Percentiles rank a stretch among this genome's conserved stretches.
phyloP scores from a whole-genome alignment of 352 stramenopile species.

The Peronospora farinosa region DNA sequence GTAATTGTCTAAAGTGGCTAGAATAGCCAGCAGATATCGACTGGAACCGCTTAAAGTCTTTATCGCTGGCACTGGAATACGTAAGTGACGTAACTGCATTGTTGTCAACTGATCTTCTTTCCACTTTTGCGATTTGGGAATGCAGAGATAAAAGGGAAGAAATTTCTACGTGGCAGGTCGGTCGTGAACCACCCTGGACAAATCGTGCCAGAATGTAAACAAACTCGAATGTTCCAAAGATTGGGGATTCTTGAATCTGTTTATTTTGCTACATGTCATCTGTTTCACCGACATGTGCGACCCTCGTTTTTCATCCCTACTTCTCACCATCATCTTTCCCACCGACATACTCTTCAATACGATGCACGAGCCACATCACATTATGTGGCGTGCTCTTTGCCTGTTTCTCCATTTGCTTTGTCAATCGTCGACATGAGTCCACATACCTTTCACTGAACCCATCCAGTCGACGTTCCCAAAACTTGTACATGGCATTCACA shows the following conservation, averaged over 20 bases:
- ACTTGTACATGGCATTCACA: conserved; percentile 56
- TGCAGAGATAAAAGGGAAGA: too few relatives aligned
- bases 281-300: too few relatives aligned
- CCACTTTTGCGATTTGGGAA: too few relatives aligned
- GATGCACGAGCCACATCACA: conserved; percentile 43
- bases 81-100: conserved; percentile 20
- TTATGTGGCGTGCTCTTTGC: conserved; percentile 34
- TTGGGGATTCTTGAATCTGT: too few relatives aligned
- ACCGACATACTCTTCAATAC: conserved; percentile 34
- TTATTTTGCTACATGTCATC: too few relatives aligned
- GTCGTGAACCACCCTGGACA: too few relatives aligned
- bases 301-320: not conserved
- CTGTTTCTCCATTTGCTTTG: conserved; percentile 66
- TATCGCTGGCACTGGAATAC: conserved; percentile 13
- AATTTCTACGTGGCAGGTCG: too few relatives aligned
- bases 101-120: too few relatives aligned
- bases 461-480: conserved; percentile 60
- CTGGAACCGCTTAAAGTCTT: conserved; percentile 10
- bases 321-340: conserved; percentile 30
- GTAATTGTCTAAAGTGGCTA: conserved; percentile 14
- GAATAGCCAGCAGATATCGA: conserved; percentile 20
- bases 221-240: too few relatives aligned
- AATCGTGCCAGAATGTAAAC: too few relatives aligned
- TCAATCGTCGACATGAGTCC: conserved; percentile 55
- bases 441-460: conserved; percentile 60